Percentiles rank a stretch among this genome's conserved stretches.
Conservation (phyloP, 2,329 filamentous ascomycete species). For the Phialemoniopsis sp. region DNA sequence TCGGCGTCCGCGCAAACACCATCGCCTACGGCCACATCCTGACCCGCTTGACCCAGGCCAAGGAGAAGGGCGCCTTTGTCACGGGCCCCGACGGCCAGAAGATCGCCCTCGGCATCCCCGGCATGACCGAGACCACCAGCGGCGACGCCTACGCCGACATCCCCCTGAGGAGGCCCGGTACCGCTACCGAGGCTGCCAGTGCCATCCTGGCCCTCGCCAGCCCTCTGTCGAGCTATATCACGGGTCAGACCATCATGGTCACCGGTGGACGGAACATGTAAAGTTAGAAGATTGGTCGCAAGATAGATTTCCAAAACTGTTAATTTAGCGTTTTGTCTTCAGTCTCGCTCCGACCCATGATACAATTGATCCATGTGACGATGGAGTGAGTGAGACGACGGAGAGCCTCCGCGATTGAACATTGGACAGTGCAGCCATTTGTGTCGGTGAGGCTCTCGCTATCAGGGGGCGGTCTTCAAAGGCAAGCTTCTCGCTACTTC, state of each 20-base stretch:
- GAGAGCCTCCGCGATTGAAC: too few relatives aligned
- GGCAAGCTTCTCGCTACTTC: too few relatives aligned
- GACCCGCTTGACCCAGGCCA: slow-evolving; percentile 76
- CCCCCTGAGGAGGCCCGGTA: slow-evolving; percentile 71
- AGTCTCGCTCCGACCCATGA: too few relatives aligned
- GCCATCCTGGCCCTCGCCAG: slow-evolving; percentile 75
- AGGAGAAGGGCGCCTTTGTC: slow-evolving; percentile 79
- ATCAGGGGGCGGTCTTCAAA: too few relatives aligned
- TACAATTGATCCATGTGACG: too few relatives aligned
- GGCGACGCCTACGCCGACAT: slow-evolving; percentile 61
- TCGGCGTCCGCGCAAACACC: slow-evolving; percentile 79
- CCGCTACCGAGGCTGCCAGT: slow-evolving; percentile 74
- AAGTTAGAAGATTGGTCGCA: not conserved
- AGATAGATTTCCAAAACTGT: too few relatives aligned
- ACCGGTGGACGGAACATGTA: slow-evolving; percentile 70
- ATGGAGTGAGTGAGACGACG: too few relatives aligned
- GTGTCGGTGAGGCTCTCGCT: too few relatives aligned
- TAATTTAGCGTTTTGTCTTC: too few relatives aligned
- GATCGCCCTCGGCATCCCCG: slow-evolving; percentile 70
- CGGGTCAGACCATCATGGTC: slow-evolving; percentile 82
- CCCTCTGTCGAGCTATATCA: slow-evolving; percentile 80
- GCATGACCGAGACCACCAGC: slow-evolving; percentile 44
- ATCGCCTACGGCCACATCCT: slow-evolving; percentile 80
- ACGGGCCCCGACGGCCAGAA: slow-evolving; percentile 72
- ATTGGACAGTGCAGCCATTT: too few relatives aligned